Percentiles rank a stretch among this genome's conserved stretches.
phyloP scores from a whole-genome alignment of 75 land plant species.

The Pinus tabuliformis region DNA sequence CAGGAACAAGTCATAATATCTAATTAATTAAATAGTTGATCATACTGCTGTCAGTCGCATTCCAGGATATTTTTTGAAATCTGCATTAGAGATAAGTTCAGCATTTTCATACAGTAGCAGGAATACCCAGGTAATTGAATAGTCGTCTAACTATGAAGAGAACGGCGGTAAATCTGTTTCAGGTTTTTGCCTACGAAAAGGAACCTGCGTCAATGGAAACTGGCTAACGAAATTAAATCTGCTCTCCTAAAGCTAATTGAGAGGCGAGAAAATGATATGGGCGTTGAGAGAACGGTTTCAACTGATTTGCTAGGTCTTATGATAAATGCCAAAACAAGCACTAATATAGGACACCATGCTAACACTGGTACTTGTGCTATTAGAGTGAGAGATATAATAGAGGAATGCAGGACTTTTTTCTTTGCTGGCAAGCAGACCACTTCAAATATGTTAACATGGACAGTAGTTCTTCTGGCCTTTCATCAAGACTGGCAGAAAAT shows the following conservation, averaged over 20 bases:
- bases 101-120: too few species aligned
- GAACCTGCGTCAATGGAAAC: neutral
- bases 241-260: slow-evolving; percentile 29
- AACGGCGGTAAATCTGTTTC: neutral
- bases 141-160: neutral
- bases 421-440: slow-evolving; percentile 22
- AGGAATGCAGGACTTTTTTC: slow-evolving; percentile 63
- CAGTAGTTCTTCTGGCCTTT: too few species aligned
- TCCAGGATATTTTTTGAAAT: too few species aligned
- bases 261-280: slow-evolving; percentile 20
- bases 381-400: slow-evolving; percentile 30
- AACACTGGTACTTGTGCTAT: neutral
- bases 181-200: slow-evolving; percentile 5
- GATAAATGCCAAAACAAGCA: slow-evolving; percentile 14
- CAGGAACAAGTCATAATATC: neutral
- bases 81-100: too few species aligned
- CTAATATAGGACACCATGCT: neutral
- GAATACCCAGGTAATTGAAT: neutral
- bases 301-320: too few species aligned
- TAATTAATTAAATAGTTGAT: neutral
- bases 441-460: too few species aligned
- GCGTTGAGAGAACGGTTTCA: slow-evolving; percentile 7
- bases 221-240: slow-evolving; percentile 22
- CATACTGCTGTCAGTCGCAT: too few species aligned
- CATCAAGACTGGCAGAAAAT: too few species aligned